Evolutionary conservation across 2,329 filamentous ascomycete genomes (phyloP), one percentile per base, ranked within the genome.

Genomic region (Ophidiomyces ophidiicola): DNA sequence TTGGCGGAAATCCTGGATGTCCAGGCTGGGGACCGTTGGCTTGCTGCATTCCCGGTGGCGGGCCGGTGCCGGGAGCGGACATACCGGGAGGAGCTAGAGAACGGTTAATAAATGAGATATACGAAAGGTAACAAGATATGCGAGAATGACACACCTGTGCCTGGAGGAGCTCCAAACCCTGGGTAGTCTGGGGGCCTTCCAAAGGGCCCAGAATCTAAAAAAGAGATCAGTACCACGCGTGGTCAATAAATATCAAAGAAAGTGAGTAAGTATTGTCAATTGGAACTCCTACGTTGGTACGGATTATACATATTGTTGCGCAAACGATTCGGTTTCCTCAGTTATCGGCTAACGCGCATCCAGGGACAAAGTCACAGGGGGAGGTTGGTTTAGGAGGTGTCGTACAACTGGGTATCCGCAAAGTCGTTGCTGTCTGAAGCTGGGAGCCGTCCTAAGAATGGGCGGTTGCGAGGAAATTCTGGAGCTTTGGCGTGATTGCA

Each of bases 1-100:
- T 84, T 43, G 78, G 68, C 46, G 84, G 85, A 48, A 93, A 78
- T 54, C 76, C 78, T 58, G 82, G 82, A 68, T 82, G 78, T 66
- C 79, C 82, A 66, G 82, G 74, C 67, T 83, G 81, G 52, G 78
- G 72, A 57, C 71, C 70, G 60, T 75, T 82, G 55, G 76, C 70
- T 68, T 81, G 80, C 57, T 81, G 79, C 62, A 88, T 74, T 61
- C 82, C 83, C 43, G 82, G 81, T 48, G 82, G 78, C 55, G 79
- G 76, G 58, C 74, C 77, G 59, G 86, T 83, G 57, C 85, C 86
- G 53, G 86, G 86, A 58, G 69, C 64, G 54, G 80, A 73, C 74
- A 85, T 82, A 66, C 81, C 82, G 67, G 82, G 82, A 56, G 82
- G 81, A 62, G 80, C 73, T 61, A 75, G 80, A 84, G 45, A 12